phyloP scores from a whole-genome alignment of 805 yeast genomes.

The Nakazawaea siamensis region DNA sequence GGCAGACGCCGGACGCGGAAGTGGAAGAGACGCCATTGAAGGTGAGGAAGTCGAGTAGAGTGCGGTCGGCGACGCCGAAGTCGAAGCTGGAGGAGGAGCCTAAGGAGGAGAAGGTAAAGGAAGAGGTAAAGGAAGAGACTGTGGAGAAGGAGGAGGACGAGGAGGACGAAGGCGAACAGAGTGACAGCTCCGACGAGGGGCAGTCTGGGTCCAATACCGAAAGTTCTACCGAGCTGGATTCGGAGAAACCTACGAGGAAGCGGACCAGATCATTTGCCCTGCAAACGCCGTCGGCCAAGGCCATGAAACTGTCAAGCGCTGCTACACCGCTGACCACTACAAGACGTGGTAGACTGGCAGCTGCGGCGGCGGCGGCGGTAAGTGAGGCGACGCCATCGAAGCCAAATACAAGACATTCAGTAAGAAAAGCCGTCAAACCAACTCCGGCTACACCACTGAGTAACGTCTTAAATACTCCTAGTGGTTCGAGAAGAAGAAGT shows the following conservation, averaged over 20 bases:
- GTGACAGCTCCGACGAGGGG: too few relatives aligned
- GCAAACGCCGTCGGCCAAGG: constrained; percentile 5
- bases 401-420: constrained; percentile 4
- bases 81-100: constrained; percentile 5
- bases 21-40: constrained; percentile 1
- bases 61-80: background rate
- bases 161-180: too few relatives aligned
- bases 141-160: constrained; percentile 1
- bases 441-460: constrained; percentile 2
- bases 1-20: constrained; percentile 1
- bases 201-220: too few relatives aligned
- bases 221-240: too few relatives aligned
- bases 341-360: constrained; percentile 4
- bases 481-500: constrained; percentile 9
- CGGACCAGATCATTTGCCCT: constrained; percentile 6
- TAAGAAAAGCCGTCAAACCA: background rate
- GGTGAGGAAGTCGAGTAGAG: constrained; percentile 8
- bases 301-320: background rate
- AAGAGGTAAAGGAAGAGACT: background rate
- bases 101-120: too few relatives aligned
- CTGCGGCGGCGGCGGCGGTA: background rate
- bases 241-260: too few relatives aligned
- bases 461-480: constrained; percentile 4
- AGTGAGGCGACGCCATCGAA: constrained; percentile 9
- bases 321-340: constrained; percentile 7